Conservation (phyloP, 73 alveolate species). For the Paramecium tetraurelia region DNA sequence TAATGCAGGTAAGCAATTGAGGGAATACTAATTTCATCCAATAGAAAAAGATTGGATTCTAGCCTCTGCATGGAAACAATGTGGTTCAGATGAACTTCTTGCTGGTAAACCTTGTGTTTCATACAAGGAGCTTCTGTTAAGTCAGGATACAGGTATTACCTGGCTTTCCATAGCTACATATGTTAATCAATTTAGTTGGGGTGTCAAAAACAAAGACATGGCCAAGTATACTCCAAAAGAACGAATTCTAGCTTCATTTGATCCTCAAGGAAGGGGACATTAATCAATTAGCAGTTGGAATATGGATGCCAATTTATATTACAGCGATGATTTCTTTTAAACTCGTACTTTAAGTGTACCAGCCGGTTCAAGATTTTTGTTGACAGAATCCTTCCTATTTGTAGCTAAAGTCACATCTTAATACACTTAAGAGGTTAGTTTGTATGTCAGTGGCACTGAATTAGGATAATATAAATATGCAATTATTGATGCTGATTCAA, state of each 20-base stretch:
- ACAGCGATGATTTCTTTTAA: conserved; percentile 84
- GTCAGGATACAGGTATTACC: conserved; percentile 76
- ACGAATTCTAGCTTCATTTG: conserved; percentile 65
- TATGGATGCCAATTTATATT: conserved; percentile 64
- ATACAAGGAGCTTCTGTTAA: conserved; percentile 71
- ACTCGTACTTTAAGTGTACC: conserved; percentile 62
- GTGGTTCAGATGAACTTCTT: conserved; percentile 51
- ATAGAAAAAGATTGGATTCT: conserved; percentile 80
- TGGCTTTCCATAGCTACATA: conserved; percentile 76
- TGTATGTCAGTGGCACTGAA: conserved; percentile 67
- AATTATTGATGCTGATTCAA: conserved; percentile 31
- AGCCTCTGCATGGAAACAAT: conserved; percentile 81
- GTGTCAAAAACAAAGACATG: conserved; percentile 65
- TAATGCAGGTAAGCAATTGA: conserved; percentile 77
- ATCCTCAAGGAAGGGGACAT: conserved; percentile 71
- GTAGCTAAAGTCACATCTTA: conserved; percentile 78
- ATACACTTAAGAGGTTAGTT: conserved; percentile 69
- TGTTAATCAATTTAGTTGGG: conserved; percentile 94
- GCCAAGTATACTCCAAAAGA: conserved; percentile 60
- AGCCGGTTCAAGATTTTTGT: conserved; percentile 81
- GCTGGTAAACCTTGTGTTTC: conserved; percentile 33
- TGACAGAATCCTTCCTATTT: conserved; percentile 78
- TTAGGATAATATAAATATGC: not conserved
- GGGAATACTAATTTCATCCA: conserved; percentile 85
- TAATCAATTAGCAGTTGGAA: conserved; percentile 65